Percentiles rank a stretch among this genome's conserved stretches.
These are phyloP conservation scores for Tanacetum coccineum DNA, from an alignment of 129 eudicot genomes.

Conservation along the genomic window DNA sequence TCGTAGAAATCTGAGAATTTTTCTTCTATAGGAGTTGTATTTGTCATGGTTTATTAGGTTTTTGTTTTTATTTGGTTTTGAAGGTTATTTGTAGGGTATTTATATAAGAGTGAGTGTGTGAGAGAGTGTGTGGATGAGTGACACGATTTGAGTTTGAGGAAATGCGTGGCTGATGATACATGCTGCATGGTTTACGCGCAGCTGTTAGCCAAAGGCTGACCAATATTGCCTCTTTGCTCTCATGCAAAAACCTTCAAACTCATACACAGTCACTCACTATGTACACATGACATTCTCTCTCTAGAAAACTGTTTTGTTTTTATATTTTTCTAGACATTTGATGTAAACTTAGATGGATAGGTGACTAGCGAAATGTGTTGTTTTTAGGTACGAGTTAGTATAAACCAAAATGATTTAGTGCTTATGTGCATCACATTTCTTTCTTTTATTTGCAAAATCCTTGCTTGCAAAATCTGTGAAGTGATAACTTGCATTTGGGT, in stretches of 20 bases:
- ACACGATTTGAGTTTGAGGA: conserved; percentile 40
- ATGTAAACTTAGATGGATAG: too few species aligned
- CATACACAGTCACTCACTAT: conserved; percentile 7
- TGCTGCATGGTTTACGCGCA: conserved; percentile 46
- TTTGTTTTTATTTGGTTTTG: background rate
- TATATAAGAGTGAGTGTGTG: conserved; percentile 6
- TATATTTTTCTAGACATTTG: too few species aligned
- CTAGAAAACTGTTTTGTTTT: background rate
- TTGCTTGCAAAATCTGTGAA: too few species aligned
- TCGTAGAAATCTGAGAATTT: conserved; percentile 52
- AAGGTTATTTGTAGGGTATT: conserved; percentile 4
- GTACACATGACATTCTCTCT: background rate
- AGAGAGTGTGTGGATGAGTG: conserved; percentile 24
- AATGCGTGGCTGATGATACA: conserved; percentile 44
- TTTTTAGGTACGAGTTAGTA: too few species aligned
- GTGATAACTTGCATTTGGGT: too few species aligned
- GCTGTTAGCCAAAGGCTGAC: conserved; percentile 26
- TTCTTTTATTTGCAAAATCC: too few species aligned
- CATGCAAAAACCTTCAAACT: conserved; percentile 16
- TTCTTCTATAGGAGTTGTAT: conserved; percentile 37
- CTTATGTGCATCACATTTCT: too few species aligned
- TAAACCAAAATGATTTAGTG: too few species aligned
- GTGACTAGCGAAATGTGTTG: too few species aligned
- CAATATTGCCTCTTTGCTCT: conserved; percentile 16
- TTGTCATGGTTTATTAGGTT: background rate